Evolutionary conservation across 495 filamentous ascomycete genomes (phyloP).

Genomic region (Penicillium pancosmium): DNA sequence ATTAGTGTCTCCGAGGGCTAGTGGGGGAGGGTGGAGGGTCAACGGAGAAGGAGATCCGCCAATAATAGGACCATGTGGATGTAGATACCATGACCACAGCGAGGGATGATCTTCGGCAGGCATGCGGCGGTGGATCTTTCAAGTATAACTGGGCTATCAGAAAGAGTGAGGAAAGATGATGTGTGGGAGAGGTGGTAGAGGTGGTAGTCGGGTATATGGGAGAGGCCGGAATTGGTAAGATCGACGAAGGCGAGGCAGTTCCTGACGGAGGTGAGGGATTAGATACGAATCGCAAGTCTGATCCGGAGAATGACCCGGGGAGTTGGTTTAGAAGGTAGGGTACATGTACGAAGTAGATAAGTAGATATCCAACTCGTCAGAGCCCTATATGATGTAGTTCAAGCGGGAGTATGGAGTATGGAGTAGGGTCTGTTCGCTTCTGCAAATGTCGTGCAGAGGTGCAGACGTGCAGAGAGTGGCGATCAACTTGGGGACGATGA

Average conservation of each 20-base stretch:
- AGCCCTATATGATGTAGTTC: neutral
- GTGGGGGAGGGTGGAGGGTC: constrained; percentile 5
- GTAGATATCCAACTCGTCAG: neutral
- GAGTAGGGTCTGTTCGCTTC: constrained; percentile 2
- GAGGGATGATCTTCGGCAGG: constrained; percentile 19
- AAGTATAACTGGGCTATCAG: constrained; percentile 1
- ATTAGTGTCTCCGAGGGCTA: constrained; percentile 18
- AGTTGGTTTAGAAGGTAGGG: neutral
- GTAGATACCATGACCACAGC: constrained; percentile 8
- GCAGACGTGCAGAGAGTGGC: constrained; percentile 16
- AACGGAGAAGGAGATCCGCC: constrained; percentile 20
- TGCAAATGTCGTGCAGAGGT: constrained; percentile 31
- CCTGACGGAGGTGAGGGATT: neutral
- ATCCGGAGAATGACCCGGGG: constrained; percentile 18
- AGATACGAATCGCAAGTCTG: constrained; percentile 11
- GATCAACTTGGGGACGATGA: constrained; percentile 28
- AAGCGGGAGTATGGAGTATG: too few relatives aligned
- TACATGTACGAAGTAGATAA: neutral
- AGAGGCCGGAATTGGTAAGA: constrained; percentile 21
- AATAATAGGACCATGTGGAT: constrained; percentile 28
- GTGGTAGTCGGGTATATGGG: neutral
- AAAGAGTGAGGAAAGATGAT: neutral
- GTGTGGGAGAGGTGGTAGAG: neutral
- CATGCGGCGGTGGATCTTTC: constrained; percentile 15
- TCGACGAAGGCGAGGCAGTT: constrained; percentile 12